phyloP scores from a whole-genome alignment of 2,329 filamentous ascomycete genomes.

The Ophiostoma himal-ulmi region DNA sequence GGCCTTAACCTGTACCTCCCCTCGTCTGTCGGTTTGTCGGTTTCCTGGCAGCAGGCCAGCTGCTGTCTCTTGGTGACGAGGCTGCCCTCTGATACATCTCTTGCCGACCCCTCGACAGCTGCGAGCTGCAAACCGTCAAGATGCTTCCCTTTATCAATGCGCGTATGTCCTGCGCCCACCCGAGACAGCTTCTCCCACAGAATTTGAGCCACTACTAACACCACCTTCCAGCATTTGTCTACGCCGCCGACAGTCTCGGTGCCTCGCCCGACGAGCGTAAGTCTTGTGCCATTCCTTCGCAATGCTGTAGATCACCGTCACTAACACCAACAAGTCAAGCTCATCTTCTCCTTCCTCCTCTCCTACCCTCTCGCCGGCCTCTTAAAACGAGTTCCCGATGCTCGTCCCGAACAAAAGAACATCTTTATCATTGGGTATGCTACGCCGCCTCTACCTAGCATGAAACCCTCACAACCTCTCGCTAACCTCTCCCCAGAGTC shows the following conservation, averaged over 20 bases:
- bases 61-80: constrained; percentile 5
- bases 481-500: constrained; percentile 44
- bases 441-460: background rate
- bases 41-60: background rate
- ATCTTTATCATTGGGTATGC: constrained; percentile 71
- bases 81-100: background rate
- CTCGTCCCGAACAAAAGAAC: constrained; percentile 78
- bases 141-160: constrained; percentile 32
- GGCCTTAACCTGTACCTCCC: background rate
- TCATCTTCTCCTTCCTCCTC: constrained; percentile 81
- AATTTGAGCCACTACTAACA: background rate
- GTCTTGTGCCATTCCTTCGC: constrained; percentile 23
- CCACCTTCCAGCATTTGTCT: constrained; percentile 39
- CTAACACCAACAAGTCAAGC: constrained; percentile 62
- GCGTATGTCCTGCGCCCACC: constrained; percentile 25
- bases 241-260: constrained; percentile 39
- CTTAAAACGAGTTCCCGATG: constrained; percentile 84
- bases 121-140: constrained; percentile 15
- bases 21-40: background rate
- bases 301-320: background rate
- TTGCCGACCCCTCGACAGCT: background rate
- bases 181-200: background rate
- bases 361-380: constrained; percentile 87
- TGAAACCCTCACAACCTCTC: background rate
- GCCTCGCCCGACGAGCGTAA: constrained; percentile 44